A percentile compares a stretch with the other conserved stretches of the same genome.
phyloP scores from a whole-genome alignment of 768 basidiomycete genomes.

The Cubamyces sp. region DNA sequence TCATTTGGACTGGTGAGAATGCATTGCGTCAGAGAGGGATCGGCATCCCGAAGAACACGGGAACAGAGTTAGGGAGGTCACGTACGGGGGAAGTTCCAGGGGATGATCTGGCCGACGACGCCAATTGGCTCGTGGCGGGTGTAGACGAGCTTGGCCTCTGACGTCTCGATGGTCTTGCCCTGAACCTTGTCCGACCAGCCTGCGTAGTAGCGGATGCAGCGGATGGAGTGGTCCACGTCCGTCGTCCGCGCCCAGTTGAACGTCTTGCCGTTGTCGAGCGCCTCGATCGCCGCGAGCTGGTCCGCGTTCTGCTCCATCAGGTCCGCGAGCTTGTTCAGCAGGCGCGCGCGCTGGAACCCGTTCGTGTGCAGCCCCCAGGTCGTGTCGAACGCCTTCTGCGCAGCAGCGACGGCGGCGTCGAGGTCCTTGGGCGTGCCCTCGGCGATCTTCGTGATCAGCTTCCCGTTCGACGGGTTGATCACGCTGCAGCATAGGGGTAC shows the following conservation, averaged over 20 bases:
- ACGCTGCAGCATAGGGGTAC: slow-evolving; percentile 43
- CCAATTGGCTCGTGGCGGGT: slow-evolving; percentile 66
- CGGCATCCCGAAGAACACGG: background rate
- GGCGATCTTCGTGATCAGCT: slow-evolving; percentile 58
- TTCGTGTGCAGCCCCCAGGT: slow-evolving; percentile 69
- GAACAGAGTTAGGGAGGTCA: background rate
- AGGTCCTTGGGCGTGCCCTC: slow-evolving; percentile 73
- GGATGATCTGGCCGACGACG: slow-evolving; percentile 62
- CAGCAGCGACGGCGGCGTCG: slow-evolving; percentile 72
- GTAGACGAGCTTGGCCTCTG: slow-evolving; percentile 53
- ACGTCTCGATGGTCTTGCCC: slow-evolving; percentile 74
- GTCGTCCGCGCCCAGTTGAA: slow-evolving; percentile 49
- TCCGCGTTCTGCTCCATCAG: slow-evolving; percentile 65
- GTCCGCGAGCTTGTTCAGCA: slow-evolving; percentile 66
- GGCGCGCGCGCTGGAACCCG: slow-evolving; percentile 53
- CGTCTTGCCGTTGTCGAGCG: slow-evolving; percentile 70
- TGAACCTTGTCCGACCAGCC: slow-evolving; percentile 90
- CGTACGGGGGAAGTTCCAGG: slow-evolving; percentile 66
- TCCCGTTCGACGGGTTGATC: slow-evolving; percentile 67
- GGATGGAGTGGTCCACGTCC: slow-evolving; percentile 54
- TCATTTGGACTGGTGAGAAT: slow-evolving; percentile 47
- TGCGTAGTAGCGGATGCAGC: slow-evolving; percentile 74
- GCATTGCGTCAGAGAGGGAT: no score
- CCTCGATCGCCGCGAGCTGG: slow-evolving; percentile 73
- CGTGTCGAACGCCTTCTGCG: slow-evolving; percentile 64